Conservation (phyloP, 768 basidiomycete species). For the Fomitopsis serialis region DNA sequence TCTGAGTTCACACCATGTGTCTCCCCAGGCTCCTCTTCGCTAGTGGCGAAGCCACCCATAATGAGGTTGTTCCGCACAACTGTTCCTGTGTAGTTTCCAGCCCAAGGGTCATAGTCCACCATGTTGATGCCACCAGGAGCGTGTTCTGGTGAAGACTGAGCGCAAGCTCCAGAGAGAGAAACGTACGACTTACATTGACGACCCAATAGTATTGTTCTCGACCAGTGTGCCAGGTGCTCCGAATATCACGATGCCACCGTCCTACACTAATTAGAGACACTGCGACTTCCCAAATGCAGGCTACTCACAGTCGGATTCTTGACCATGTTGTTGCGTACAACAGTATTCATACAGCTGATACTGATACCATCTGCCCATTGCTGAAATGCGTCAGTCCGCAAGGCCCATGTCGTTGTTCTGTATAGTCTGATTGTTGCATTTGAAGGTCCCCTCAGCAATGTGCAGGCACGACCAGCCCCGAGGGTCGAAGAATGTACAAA, state of each 20-base stretch:
- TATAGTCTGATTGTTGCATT: conserved; percentile 58
- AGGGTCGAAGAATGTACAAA: conserved; percentile 74
- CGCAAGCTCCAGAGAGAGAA: neutral
- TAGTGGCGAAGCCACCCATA: conserved; percentile 62
- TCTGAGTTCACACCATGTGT: conserved; percentile 50
- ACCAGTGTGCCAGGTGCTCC: conserved; percentile 69
- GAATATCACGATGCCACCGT: conserved; percentile 77
- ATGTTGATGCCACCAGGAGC: conserved; percentile 74
- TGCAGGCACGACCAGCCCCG: conserved; percentile 84
- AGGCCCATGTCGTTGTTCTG: conserved; percentile 85
- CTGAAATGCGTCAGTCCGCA: conserved; percentile 61
- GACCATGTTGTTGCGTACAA: conserved; percentile 65
- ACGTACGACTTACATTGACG: conserved; percentile 42
- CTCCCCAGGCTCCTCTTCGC: conserved; percentile 31
- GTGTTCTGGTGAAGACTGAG: conserved; percentile 42
- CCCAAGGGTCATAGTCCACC: conserved; percentile 66
- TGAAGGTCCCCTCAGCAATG: conserved; percentile 59
- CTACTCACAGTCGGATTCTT: conserved; percentile 49
- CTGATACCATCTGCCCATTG: conserved; percentile 86
- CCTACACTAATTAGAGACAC: conserved; percentile 22
- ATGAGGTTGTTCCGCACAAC: conserved; percentile 65
- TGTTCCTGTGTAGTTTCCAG: conserved; percentile 60
- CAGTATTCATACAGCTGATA: conserved; percentile 56
- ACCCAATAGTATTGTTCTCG: conserved; percentile 78
- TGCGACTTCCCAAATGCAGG: neutral